These are phyloP conservation scores for Cercophora samala DNA, from an alignment of 495 filamentous ascomycete genomes.

Conservation along the genomic window DNA sequence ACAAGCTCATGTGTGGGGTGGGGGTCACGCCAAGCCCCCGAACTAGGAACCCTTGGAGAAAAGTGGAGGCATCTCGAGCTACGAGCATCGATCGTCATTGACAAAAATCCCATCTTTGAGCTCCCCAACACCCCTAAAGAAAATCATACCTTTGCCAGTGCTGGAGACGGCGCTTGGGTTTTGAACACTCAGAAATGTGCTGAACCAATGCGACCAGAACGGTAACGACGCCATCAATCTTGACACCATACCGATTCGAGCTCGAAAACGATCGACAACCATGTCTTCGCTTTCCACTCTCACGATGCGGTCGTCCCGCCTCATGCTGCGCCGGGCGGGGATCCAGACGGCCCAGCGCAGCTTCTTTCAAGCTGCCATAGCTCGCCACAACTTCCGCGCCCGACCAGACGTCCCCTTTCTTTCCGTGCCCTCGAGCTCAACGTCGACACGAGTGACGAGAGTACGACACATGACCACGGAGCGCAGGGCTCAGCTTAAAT, in stretches of 20 bases:
- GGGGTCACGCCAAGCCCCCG: background rate
- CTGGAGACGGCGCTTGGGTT: background rate
- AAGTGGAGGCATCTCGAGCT: background rate
- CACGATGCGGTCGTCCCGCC: constrained; percentile 29
- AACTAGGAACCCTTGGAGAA: background rate
- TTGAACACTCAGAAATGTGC: background rate
- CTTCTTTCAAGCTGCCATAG: constrained; percentile 29
- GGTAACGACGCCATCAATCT: background rate
- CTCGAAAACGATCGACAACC: background rate
- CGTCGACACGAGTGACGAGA: constrained; percentile 41
- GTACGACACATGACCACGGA: constrained; percentile 75
- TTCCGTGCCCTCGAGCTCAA: constrained; percentile 41
- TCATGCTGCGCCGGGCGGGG: constrained; percentile 24
- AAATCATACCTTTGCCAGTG: background rate
- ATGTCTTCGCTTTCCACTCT: background rate
- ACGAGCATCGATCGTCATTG: constrained; percentile 5
- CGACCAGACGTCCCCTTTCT: constrained; percentile 84
- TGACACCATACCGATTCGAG: background rate
- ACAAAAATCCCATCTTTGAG: background rate
- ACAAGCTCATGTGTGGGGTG: background rate
- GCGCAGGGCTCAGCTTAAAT: constrained; percentile 61
- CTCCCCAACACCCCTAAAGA: background rate
- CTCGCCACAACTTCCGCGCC: constrained; percentile 20
- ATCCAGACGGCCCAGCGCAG: constrained; percentile 19
- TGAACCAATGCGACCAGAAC: background rate